Conservation (phyloP, 495 filamentous ascomycete genomes). For the Lasiosphaeria hispida region DNA sequence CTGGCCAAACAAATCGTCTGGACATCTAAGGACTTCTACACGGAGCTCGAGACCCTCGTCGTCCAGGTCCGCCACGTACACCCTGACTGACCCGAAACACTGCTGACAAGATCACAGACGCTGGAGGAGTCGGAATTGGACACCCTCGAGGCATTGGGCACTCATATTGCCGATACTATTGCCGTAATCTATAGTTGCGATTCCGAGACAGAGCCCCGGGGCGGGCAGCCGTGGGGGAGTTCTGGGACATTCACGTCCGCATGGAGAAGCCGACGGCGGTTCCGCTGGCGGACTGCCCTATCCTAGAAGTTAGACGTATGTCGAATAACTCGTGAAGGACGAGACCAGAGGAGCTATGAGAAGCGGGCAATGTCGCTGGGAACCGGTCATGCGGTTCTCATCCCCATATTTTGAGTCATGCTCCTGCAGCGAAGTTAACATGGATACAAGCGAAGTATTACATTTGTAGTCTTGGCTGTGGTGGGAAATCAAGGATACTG, state of each 20-base stretch:
- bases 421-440: no score
- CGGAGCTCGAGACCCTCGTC: conserved; percentile 46
- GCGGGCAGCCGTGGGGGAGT: conserved; percentile 1
- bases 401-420: no score
- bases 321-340: not conserved
- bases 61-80: conserved; percentile 44
- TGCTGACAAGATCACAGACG: conserved; percentile 36
- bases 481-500: no score
- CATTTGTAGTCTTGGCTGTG: no score
- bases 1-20: conserved; percentile 54
- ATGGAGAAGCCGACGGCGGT: conserved; percentile 61
- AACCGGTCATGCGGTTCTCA: no score
- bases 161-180: conserved; percentile 44
- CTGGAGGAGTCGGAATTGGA: conserved; percentile 58
- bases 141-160: conserved; percentile 60
- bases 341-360: no score
- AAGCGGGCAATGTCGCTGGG: not conserved
- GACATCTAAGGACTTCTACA: conserved; percentile 40
- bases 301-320: conserved; percentile 47
- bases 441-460: no score
- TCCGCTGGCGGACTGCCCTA: conserved; percentile 55
- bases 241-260: conserved; percentile 46
- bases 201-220: not conserved
- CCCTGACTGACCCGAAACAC: not conserved
- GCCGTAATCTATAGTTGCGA: conserved; percentile 14